These are phyloP conservation scores for Diaporthe velutina DNA, from an alignment of 2,329 filamentous ascomycete species.

Conservation along the genomic window DNA sequence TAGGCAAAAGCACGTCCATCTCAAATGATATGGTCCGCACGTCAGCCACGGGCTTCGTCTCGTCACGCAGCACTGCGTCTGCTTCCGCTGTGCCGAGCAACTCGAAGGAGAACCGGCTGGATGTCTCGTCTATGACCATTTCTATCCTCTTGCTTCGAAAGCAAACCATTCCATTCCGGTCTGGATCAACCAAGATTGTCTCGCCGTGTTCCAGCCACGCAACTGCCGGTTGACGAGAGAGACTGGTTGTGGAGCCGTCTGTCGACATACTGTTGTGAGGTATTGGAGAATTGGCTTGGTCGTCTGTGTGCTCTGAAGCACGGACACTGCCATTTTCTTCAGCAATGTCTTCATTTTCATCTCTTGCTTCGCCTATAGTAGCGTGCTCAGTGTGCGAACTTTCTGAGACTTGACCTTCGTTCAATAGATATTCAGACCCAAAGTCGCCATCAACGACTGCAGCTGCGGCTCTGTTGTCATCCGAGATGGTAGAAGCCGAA, in stretches of 20 bases:
- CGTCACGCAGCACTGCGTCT: not conserved
- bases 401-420: not conserved
- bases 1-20: not conserved
- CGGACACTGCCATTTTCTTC: not conserved
- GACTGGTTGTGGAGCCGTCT: not conserved
- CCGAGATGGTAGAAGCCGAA: not conserved
- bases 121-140: not conserved
- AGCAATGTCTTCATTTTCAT: not conserved
- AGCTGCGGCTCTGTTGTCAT: no score
- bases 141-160: constrained; percentile 1
- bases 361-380: not conserved
- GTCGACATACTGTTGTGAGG: not conserved
- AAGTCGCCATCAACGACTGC: no score
- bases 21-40: not conserved
- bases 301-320: not conserved
- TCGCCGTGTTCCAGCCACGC: not conserved
- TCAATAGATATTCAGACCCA: not conserved
- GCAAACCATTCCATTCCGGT: not conserved
- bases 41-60: not conserved
- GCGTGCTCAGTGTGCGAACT: not conserved
- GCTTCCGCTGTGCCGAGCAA: constrained; percentile 2
- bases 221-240: not conserved
- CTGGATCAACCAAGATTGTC: not conserved
- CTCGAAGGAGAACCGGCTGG: not conserved
- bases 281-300: not conserved